Evolutionary conservation across 2,329 filamentous ascomycete species (phyloP).

Genomic region (Clathrospora elynae): DNA sequence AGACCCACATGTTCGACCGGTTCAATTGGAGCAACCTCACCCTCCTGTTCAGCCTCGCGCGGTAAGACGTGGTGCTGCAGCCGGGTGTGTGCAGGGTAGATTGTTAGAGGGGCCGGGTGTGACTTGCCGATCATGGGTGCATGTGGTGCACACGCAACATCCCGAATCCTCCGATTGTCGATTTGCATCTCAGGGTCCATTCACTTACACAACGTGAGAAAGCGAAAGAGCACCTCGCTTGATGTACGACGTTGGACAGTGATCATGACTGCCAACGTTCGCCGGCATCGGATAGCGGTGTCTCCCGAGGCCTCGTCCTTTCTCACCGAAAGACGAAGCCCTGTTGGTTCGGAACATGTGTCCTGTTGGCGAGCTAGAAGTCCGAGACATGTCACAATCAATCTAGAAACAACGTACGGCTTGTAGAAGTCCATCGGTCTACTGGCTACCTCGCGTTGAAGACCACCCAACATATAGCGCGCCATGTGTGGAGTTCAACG

Average conservation of each 20-base stretch:
- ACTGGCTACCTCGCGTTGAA: background rate
- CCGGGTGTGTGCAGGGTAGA: constrained; percentile 14
- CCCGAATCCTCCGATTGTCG: constrained; percentile 15
- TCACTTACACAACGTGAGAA: constrained; percentile 4
- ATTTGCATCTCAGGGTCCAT: constrained; percentile 8
- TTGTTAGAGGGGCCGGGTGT: constrained; percentile 17
- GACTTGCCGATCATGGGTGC: constrained; percentile 7
- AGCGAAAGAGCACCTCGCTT: background rate
- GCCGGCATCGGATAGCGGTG: constrained; percentile 17
- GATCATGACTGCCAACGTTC: background rate
- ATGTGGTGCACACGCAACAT: constrained; percentile 4
- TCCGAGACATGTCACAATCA: background rate
- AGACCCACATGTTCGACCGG: constrained; percentile 23
- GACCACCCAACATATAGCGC: background rate
- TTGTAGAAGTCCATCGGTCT: background rate
- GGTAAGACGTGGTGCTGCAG: constrained; percentile 26
- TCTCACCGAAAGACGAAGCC: background rate
- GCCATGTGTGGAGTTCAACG: constrained; percentile 5
- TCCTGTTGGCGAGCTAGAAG: background rate
- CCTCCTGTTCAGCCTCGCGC: constrained; percentile 34
- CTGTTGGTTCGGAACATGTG: background rate
- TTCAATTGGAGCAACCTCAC: constrained; percentile 29
- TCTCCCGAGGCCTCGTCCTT: constrained; percentile 2
- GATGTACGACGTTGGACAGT: constrained; percentile 7
- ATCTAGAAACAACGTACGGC: background rate